Evolutionary conservation across 2,329 filamentous ascomycete genomes (phyloP).

Genomic region (Cephalotrichum gorgonifer): DNA sequence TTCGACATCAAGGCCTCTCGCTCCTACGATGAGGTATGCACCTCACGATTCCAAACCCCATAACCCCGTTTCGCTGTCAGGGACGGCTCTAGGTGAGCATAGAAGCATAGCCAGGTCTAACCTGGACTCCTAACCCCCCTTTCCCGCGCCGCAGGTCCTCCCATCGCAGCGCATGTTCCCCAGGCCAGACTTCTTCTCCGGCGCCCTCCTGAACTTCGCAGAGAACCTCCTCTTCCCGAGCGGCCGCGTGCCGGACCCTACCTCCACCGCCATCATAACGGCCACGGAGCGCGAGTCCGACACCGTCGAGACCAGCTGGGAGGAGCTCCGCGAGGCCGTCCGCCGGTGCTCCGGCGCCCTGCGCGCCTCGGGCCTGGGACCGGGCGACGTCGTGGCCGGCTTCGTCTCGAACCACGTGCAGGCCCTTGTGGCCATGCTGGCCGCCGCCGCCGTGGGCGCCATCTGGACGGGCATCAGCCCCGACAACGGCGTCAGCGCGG

Average conservation of each 20-base stretch:
- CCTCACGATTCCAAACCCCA: neutral
- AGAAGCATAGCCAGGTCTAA: no score
- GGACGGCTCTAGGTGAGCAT: no score
- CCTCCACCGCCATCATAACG: slow-evolving; percentile 57
- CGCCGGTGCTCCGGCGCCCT: slow-evolving; percentile 62
- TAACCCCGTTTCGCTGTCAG: neutral
- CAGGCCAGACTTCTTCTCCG: slow-evolving; percentile 74
- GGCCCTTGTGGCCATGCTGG: slow-evolving; percentile 79
- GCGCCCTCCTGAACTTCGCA: slow-evolving; percentile 78
- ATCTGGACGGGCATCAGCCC: slow-evolving; percentile 92
- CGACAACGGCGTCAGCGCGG: slow-evolving; percentile 83
- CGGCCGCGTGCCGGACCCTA: slow-evolving; percentile 15
- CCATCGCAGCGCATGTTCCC: slow-evolving; percentile 69
- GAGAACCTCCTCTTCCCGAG: slow-evolving; percentile 85
- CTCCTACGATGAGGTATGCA: slow-evolving; percentile 47
- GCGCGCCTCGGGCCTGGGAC: slow-evolving; percentile 49
- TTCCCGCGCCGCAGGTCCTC: slow-evolving; percentile 61
- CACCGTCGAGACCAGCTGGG: slow-evolving; percentile 56
- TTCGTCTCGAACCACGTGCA: slow-evolving; percentile 88
- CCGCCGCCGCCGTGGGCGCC: slow-evolving; percentile 70
- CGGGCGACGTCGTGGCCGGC: slow-evolving; percentile 49
- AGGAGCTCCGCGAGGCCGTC: slow-evolving; percentile 67
- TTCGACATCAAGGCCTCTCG: slow-evolving; percentile 63
- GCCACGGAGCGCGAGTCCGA: slow-evolving; percentile 62
- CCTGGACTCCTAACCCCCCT: neutral